Evolutionary conservation across 805 yeast species (phyloP).

Genomic region (Yarrowia bubula): DNA sequence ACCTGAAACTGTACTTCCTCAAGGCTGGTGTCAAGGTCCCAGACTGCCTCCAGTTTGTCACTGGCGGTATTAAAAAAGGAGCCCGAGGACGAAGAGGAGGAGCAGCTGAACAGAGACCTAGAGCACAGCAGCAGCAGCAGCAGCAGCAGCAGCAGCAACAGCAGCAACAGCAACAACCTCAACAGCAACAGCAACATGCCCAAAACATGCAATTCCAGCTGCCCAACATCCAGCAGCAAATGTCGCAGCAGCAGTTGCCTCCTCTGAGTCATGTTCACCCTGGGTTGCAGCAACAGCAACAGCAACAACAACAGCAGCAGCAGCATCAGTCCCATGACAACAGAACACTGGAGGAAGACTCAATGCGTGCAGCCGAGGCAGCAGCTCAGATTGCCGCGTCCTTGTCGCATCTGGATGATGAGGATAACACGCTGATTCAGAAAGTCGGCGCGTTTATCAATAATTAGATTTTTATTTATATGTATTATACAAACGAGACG

Average conservation of each 20-base stretch:
- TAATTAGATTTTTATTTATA: slow-evolving; percentile 28
- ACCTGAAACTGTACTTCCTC: slow-evolving; percentile 85
- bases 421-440: slow-evolving; percentile 34
- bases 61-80: slow-evolving; percentile 60
- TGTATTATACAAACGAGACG: neutral
- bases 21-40: slow-evolving; percentile 78
- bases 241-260: slow-evolving; percentile 8
- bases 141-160: neutral
- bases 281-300: slow-evolving; percentile 1
- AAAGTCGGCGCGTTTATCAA: slow-evolving; percentile 37
- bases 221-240: slow-evolving; percentile 1
- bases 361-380: slow-evolving; percentile 21
- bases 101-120: neutral
- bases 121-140: slow-evolving; percentile 6
- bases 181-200: neutral
- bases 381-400: slow-evolving; percentile 26
- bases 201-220: slow-evolving; percentile 11
- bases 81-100: neutral
- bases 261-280: slow-evolving; percentile 16
- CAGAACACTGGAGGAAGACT: slow-evolving; percentile 13
- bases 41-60: slow-evolving; percentile 72
- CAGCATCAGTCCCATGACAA: neutral
- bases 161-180: neutral
- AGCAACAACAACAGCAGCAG: neutral
- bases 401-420: slow-evolving; percentile 28